Conservation (phyloP, 805 yeast genomes). For the Pichia insulana region DNA sequence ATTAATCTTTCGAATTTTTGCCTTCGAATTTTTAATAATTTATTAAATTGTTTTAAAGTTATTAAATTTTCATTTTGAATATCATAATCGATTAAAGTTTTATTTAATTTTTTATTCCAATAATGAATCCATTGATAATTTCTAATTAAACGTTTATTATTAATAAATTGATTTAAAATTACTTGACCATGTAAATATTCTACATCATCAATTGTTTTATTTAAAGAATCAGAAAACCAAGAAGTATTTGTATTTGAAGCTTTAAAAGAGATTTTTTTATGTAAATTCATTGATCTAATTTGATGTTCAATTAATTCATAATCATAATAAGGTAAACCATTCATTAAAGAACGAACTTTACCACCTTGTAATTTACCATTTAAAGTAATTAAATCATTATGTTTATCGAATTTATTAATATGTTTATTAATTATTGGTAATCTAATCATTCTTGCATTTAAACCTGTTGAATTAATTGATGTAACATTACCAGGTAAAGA, state of each 20-base stretch:
- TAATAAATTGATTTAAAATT: slow-evolving; percentile 35
- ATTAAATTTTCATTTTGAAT: not conserved
- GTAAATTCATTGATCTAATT: slow-evolving; percentile 18
- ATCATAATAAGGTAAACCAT: slow-evolving; percentile 38
- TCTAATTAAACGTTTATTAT: slow-evolving; percentile 34
- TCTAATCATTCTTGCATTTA: slow-evolving; percentile 23
- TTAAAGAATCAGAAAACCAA: slow-evolving; percentile 19
- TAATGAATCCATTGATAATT: slow-evolving; percentile 40
- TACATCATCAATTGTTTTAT: slow-evolving; percentile 34
- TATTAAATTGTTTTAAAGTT: not conserved
- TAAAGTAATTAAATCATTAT: not conserved
- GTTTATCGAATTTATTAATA: slow-evolving; percentile 8
- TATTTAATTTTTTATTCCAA: slow-evolving; percentile 37
- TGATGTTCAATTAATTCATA: slow-evolving; percentile 19
- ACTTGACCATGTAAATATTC: slow-evolving; percentile 44
- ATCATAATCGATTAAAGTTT: slow-evolving; percentile 13
- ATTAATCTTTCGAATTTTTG: slow-evolving; percentile 3
- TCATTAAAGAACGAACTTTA: slow-evolving; percentile 19
- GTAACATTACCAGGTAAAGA: slow-evolving; percentile 20
- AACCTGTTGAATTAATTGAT: slow-evolving; percentile 17
- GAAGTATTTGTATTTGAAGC: slow-evolving; percentile 21
- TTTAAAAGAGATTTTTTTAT: slow-evolving; percentile 23
- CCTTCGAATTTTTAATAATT: not conserved
- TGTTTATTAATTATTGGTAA: slow-evolving; percentile 19
- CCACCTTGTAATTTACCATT: slow-evolving; percentile 5